Evolutionary conservation across 495 filamentous ascomycete genomes (phyloP), one percentile per base, ranked within the genome.

Genomic region (Hypoxylon fuscum): DNA sequence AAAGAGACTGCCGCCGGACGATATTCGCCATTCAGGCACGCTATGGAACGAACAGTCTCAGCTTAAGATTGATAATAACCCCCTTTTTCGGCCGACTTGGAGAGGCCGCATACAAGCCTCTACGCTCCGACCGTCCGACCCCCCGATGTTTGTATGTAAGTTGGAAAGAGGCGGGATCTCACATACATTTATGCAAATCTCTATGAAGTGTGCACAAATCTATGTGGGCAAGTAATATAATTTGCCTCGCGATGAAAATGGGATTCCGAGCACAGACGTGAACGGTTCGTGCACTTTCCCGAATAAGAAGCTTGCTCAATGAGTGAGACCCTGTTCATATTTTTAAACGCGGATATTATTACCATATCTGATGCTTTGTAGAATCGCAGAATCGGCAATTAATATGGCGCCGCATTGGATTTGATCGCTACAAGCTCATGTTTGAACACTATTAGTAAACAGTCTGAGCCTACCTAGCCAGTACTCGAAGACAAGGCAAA

Each of bases 281-380:
- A 27, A 18, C 8, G 37, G 37, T 27, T 41, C 18, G 35, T 38
- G 20, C 29, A 34, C 11, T 41, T 46, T 34, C 60, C 43, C 7
- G 20, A 58, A 64, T 31, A 45, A 55, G 41, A 42, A 64, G 53
- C 20, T 54, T 17, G n/a, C n/a, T n/a, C n/a, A n/a, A n/a, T n/a
- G n/a, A 15, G 25, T 42, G 18, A 20, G 44, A 44, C 47, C 47
- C 20, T 44, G 41, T 14, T 10, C 12, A 53, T 40, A 35, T 38
- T 25, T n/a, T 37, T 27, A 21, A 46, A 20, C 20, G 42, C 42
- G 47, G 32, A 42, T 50, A 63, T 51, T 63, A 63, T 59, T 50
- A 27, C 55, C 45, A 32, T n/a, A n/a, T n/a, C n/a, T n/a, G n/a
- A n/a, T n/a, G n/a, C n/a, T n/a, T n/a, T n/a, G n/a, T n/a, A n/a